A percentile compares a stretch with the other conserved stretches of the same genome.
These are phyloP conservation scores for Pseudodiploospora longispora DNA, from an alignment of 2,329 filamentous ascomycete genomes.

Conservation along the genomic window DNA sequence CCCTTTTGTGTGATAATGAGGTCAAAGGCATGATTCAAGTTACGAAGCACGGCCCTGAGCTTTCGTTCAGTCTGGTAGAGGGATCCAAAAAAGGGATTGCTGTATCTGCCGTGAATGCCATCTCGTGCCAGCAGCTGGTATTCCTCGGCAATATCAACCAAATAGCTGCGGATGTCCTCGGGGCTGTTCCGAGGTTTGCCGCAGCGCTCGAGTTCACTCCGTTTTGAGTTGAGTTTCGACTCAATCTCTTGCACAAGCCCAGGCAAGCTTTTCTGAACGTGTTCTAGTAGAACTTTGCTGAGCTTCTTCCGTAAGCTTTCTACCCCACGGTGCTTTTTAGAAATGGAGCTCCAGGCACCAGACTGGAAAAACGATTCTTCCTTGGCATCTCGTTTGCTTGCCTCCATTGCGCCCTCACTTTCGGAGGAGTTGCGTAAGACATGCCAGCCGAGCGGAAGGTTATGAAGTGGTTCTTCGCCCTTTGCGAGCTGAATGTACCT, in stretches of 20 bases:
- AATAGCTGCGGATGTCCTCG: slow-evolving; percentile 22
- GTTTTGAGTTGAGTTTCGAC: slow-evolving; percentile 3
- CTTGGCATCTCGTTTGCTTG: slow-evolving; percentile 18
- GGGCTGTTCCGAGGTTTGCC: slow-evolving; percentile 12
- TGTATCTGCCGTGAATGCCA: slow-evolving; percentile 21
- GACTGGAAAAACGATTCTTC: slow-evolving; percentile 25
- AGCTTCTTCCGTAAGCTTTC: slow-evolving; percentile 25
- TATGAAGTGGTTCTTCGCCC: slow-evolving; percentile 30
- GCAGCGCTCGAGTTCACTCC: slow-evolving; percentile 9
- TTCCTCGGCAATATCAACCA: slow-evolving; percentile 25
- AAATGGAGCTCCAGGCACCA: slow-evolving; percentile 17
- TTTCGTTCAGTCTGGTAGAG: slow-evolving; percentile 13
- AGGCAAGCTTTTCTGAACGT: slow-evolving; percentile 20
- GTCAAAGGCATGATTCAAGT: slow-evolving; percentile 23
- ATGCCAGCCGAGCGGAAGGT: slow-evolving; percentile 40
- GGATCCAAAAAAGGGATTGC: slow-evolving; percentile 29
- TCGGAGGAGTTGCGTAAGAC: slow-evolving; percentile 41
- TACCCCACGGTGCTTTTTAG: slow-evolving; percentile 24
- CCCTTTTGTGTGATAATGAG: slow-evolving; percentile 18
- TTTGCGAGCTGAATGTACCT: slow-evolving; percentile 33
- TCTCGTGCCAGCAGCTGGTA: slow-evolving; percentile 26
- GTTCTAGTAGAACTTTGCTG: slow-evolving; percentile 21
- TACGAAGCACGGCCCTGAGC: slow-evolving; percentile 22
- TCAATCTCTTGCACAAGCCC: slow-evolving; percentile 20
- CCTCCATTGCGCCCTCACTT: slow-evolving; percentile 16